A percentile compares a stretch with the other conserved stretches of the same genome.
Evolutionary conservation across 2,329 filamentous ascomycete species (phyloP).

Genomic region (Botrytis elliptica): DNA sequence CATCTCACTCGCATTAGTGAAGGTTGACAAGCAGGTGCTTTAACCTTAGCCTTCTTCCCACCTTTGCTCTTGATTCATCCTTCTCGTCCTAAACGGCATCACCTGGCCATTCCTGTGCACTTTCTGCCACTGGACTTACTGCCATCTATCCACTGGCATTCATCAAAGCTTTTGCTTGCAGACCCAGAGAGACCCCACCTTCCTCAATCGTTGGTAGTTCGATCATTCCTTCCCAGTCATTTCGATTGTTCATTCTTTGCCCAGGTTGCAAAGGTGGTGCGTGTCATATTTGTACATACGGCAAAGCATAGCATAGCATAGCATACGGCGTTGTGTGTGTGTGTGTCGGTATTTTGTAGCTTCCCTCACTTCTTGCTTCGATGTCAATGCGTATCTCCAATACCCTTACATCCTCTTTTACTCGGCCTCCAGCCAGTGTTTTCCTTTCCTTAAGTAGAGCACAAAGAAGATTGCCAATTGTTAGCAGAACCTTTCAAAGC

Average conservation of each 20-base stretch:
- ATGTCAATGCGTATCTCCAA: constrained; percentile 37
- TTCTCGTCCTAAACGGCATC: not conserved
- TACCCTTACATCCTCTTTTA: constrained; percentile 29
- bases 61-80: not conserved
- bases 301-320: not conserved
- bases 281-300: constrained; percentile 7
- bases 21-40: not conserved
- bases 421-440: constrained; percentile 31
- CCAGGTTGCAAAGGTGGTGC: constrained; percentile 10
- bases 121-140: not conserved
- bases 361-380: constrained; percentile 9
- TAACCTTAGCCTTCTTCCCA: not conserved
- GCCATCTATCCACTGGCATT: not conserved
- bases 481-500: constrained; percentile 18
- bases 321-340: constrained; percentile 1
- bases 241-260: constrained; percentile 1
- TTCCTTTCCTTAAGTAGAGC: constrained; percentile 24
- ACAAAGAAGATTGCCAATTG: constrained; percentile 31
- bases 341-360: not conserved
- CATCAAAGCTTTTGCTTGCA: not conserved
- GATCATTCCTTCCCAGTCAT: constrained; percentile 21
- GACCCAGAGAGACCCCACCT: constrained; percentile 9
- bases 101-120: not conserved
- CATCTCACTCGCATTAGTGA: not conserved
- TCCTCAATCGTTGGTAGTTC: constrained; percentile 10